Evolutionary conservation across 371 early-diverging fungal species (phyloP).

Genomic region (Mucor irregularis): DNA sequence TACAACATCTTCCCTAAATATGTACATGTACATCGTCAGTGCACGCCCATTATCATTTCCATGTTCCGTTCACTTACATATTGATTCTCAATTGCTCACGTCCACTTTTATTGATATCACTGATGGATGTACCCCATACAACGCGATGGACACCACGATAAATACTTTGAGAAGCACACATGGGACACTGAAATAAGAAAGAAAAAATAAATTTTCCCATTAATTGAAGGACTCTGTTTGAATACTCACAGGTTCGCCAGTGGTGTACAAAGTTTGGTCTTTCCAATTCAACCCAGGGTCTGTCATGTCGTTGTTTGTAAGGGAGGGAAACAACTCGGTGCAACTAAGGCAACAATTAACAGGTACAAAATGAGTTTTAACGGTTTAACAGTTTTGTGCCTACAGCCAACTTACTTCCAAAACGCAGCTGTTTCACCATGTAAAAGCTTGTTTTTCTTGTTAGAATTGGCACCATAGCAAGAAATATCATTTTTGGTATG

Average conservation of each 20-base stretch:
- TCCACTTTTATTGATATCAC: slow-evolving; percentile 39
- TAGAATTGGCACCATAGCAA: slow-evolving; percentile 39
- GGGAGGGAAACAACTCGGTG: slow-evolving; percentile 40
- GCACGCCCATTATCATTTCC: no score
- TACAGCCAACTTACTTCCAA: slow-evolving; percentile 37
- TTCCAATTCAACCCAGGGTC: slow-evolving; percentile 38
- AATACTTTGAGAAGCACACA: slow-evolving; percentile 39
- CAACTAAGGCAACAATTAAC: slow-evolving; percentile 15
- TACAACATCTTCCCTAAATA: slow-evolving; percentile 30
- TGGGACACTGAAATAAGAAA: slow-evolving; percentile 27
- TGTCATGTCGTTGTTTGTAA: slow-evolving; percentile 29
- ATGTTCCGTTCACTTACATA: slow-evolving; percentile 22
- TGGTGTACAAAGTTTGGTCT: slow-evolving; percentile 38
- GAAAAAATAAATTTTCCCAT: no score
- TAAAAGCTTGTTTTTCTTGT: slow-evolving; percentile 29
- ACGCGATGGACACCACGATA: slow-evolving; percentile 39
- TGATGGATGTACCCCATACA: slow-evolving; percentile 41
- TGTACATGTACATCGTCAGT: background rate
- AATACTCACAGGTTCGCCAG: slow-evolving; percentile 36
- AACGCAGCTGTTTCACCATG: slow-evolving; percentile 44
- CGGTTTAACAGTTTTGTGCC: no score
- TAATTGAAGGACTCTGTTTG: slow-evolving; percentile 2
- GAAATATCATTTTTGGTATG: slow-evolving; percentile 35
- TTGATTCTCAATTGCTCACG: slow-evolving; percentile 31
- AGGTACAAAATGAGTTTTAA: background rate